phyloP scores from a whole-genome alignment of 169 alveolate species.

The Cryptosporidium tyzzeri region DNA sequence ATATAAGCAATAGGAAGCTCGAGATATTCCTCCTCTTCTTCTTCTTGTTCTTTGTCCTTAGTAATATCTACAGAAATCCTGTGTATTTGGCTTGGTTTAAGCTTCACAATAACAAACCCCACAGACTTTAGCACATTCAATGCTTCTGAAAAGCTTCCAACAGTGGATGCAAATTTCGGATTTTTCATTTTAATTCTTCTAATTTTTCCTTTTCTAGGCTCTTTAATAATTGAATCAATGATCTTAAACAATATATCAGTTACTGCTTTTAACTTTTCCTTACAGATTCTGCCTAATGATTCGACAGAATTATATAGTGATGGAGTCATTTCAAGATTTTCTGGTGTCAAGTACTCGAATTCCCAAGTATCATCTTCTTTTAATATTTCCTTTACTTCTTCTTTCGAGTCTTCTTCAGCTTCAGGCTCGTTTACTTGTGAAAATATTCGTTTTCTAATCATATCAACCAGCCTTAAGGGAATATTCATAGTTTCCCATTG shows the following conservation, averaged over 20 bases:
- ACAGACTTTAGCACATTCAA: slow-evolving; percentile 58
- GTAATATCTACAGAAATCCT: not conserved
- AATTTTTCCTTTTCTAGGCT: slow-evolving; percentile 48
- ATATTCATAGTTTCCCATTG: slow-evolving; percentile 67
- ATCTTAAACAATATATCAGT: slow-evolving; percentile 31
- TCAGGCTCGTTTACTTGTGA: not conserved
- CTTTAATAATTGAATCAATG: slow-evolving; percentile 48
- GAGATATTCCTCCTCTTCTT: slow-evolving; percentile 5
- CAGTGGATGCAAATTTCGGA: slow-evolving; percentile 47
- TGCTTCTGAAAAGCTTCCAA: slow-evolving; percentile 43
- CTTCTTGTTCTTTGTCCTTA: not conserved
- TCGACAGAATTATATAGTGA: slow-evolving; percentile 45
- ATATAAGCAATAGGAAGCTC: slow-evolving; percentile 72
- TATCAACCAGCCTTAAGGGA: slow-evolving; percentile 50
- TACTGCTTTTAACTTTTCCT: slow-evolving; percentile 5
- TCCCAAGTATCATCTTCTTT: slow-evolving; percentile 37
- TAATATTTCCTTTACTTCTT: not conserved
- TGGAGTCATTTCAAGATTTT: slow-evolving; percentile 28
- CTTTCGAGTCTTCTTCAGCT: not conserved
- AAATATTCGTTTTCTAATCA: not conserved
- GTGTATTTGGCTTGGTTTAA: not conserved
- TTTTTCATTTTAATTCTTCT: slow-evolving; percentile 53
- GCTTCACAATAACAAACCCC: slow-evolving; percentile 22
- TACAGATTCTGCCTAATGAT: not conserved
- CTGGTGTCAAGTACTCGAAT: slow-evolving; percentile 58